Evolutionary conservation across 2,329 filamentous ascomycete genomes (phyloP).

Genomic region (Aureobasidium sp.): DNA sequence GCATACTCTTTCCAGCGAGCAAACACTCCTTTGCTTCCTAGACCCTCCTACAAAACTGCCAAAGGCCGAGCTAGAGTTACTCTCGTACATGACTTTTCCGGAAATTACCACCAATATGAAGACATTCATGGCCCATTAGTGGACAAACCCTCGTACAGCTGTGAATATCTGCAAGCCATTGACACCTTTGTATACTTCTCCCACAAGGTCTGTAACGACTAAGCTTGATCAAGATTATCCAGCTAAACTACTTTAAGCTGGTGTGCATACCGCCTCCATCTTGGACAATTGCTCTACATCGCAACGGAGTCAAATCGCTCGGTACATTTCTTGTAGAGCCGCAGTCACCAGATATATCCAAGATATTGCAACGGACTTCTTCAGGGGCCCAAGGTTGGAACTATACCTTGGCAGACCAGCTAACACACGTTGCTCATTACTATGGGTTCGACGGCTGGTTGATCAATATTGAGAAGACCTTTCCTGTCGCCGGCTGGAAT

Average conservation of each 20-base stretch:
- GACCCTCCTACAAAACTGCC: conserved; percentile 10
- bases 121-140: conserved; percentile 27
- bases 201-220: conserved; percentile 26
- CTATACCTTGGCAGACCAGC: conserved; percentile 1
- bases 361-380: conserved; percentile 22
- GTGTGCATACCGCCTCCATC: conserved; percentile 39
- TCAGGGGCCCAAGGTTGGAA: not conserved
- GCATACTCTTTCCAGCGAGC: conserved; percentile 32
- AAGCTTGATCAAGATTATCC: not conserved
- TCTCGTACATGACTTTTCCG: conserved; percentile 35
- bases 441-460: conserved; percentile 44
- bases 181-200: conserved; percentile 44
- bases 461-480: conserved; percentile 40
- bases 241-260: conserved; percentile 23
- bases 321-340: conserved; percentile 41
- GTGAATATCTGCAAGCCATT: conserved; percentile 39
- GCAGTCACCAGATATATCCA: conserved; percentile 30
- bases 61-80: conserved; percentile 24
- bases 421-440: conserved; percentile 34
- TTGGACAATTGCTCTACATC: conserved; percentile 42
- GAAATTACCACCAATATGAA: conserved; percentile 41
- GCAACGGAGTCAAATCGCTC: conserved; percentile 38
- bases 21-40: conserved; percentile 33
- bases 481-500: conserved; percentile 31
- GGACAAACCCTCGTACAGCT: conserved; percentile 31